Conservation (phyloP, 306 rosid genomes). For the Clitoria ternatea region DNA sequence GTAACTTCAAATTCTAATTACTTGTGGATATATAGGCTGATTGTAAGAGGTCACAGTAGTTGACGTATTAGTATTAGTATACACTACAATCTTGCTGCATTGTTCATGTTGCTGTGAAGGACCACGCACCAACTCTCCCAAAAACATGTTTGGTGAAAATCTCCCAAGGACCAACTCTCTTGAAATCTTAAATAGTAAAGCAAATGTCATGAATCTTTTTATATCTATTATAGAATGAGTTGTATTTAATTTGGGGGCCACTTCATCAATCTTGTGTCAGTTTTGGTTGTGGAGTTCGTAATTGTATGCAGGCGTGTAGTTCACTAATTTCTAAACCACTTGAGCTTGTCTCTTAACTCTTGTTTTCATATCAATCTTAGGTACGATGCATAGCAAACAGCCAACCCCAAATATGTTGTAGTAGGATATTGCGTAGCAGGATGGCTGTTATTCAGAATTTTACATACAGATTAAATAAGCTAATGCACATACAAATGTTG, state of each 20-base stretch:
- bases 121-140: background rate
- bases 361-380: no score
- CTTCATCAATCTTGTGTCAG: background rate
- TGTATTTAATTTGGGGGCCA: background rate
- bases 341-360: background rate
- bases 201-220: background rate
- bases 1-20: constrained; percentile 38
- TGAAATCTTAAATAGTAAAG: background rate
- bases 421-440: no score
- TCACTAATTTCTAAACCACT: background rate
- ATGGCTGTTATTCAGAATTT: no score
- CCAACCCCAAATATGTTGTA: no score
- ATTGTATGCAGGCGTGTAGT: background rate
- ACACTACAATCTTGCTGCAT: background rate
- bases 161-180: background rate
- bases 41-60: background rate
- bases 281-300: background rate
- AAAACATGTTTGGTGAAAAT: no score
- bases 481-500: no score
- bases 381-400: no score
- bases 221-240: background rate
- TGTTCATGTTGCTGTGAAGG: background rate
- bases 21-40: constrained; percentile 9
- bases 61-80: constrained; percentile 23
- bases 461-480: no score